phyloP scores from a whole-genome alignment of 495 filamentous ascomycete genomes.

The Daldinia bambusicola region DNA sequence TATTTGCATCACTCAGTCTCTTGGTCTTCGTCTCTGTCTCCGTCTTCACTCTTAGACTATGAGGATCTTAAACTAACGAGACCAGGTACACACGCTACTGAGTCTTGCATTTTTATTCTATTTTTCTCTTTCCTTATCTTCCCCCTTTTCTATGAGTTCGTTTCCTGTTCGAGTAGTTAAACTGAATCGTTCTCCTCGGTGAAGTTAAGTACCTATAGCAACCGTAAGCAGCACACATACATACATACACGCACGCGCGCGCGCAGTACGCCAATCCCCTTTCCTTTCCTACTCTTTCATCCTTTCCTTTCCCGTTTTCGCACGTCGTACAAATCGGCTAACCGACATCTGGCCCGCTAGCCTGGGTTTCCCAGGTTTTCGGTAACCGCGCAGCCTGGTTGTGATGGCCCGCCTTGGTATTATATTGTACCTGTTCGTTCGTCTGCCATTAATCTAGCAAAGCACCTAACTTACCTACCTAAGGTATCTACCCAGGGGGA shows the following conservation, averaged over 20 bases:
- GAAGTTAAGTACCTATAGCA: too few species aligned
- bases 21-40: background rate
- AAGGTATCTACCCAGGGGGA: too few species aligned
- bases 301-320: background rate
- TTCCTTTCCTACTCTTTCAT: background rate
- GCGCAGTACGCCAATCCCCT: background rate
- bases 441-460: background rate
- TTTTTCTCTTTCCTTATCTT: background rate
- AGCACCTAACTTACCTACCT: background rate
- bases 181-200: too few species aligned
- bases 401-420: background rate
- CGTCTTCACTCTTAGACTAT: background rate
- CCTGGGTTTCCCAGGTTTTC: constrained; percentile 29
- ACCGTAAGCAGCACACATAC: too few species aligned
- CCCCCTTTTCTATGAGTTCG: background rate
- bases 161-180: background rate
- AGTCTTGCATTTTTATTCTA: background rate
- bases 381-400: constrained; percentile 26
- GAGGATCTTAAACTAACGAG: constrained; percentile 6
- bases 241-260: too few species aligned
- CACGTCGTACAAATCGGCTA: constrained; percentile 23
- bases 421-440: too few species aligned
- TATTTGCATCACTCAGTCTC: too few species aligned
- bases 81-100: too few species aligned
- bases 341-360: constrained; percentile 25